These are phyloP conservation scores for Penicillium maclennaniae DNA, from an alignment of 495 filamentous ascomycete genomes.

Conservation along the genomic window DNA sequence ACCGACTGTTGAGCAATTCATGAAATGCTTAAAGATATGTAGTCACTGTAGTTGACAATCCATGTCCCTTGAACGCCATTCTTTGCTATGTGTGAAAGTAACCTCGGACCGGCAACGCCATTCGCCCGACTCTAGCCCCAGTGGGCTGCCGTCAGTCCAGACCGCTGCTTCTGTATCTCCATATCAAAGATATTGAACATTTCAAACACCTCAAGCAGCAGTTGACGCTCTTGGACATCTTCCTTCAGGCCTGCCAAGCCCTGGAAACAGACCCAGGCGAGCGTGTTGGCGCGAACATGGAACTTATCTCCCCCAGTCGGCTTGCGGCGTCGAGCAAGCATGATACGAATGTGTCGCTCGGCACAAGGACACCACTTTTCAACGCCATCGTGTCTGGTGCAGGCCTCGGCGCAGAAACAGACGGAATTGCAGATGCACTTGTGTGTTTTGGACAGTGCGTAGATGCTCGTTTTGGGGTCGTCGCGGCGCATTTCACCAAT, in stretches of 20 bases:
- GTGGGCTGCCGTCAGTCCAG: neutral
- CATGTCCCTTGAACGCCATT: neutral
- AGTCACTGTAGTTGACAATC: neutral
- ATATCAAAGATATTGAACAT: constrained; percentile 20
- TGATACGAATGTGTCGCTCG: constrained; percentile 32
- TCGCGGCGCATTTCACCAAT: constrained; percentile 36
- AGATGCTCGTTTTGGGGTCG: constrained; percentile 14
- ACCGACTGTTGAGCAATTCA: too few relatives aligned
- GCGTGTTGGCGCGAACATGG: constrained; percentile 19
- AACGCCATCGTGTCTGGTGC: constrained; percentile 20
- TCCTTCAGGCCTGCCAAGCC: constrained; percentile 19
- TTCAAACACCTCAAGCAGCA: constrained; percentile 20
- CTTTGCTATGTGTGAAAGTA: neutral
- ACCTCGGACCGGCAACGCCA: neutral
- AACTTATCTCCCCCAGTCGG: constrained; percentile 15
- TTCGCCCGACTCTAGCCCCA: neutral
- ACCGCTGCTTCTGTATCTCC: constrained; percentile 30
- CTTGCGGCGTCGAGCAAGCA: constrained; percentile 18
- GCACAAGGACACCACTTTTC: constrained; percentile 35
- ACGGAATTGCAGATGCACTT: constrained; percentile 35
- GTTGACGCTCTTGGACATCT: constrained; percentile 10
- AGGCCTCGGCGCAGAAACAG: constrained; percentile 33
- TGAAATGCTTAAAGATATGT: too few relatives aligned
- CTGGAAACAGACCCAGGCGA: constrained; percentile 30
- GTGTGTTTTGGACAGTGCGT: constrained; percentile 23